Conservation (phyloP, 371 early-diverging fungal species). For the Entomophthora muscae region DNA sequence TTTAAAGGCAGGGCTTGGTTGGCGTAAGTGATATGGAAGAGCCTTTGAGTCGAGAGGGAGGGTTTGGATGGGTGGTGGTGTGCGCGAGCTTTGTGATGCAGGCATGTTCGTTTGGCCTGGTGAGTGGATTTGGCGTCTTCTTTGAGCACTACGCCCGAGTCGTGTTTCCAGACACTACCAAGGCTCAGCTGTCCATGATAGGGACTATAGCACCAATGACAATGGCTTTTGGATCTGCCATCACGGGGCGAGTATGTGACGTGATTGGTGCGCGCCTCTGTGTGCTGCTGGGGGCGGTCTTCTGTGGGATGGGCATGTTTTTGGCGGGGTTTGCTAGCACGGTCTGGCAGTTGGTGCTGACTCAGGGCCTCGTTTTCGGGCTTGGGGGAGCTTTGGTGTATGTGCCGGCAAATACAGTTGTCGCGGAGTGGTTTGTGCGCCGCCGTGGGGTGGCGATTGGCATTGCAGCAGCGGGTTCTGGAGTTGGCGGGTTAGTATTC, state of each 20-base stretch:
- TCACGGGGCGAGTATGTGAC: conserved; percentile 6
- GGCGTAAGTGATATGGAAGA: too few species aligned
- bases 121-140: conserved; percentile 7
- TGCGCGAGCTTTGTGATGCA: conserved; percentile 20
- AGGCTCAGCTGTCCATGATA: neutral
- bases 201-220: conserved; percentile 1
- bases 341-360: conserved; percentile 39
- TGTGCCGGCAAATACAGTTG: conserved; percentile 22
- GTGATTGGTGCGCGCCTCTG: neutral
- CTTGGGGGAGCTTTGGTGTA: conserved; percentile 38
- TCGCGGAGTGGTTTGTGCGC: conserved; percentile 52
- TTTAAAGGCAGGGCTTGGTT: too few species aligned
- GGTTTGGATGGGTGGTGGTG: conserved; percentile 24
- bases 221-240: conserved; percentile 3
- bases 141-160: neutral
- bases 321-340: conserved; percentile 2
- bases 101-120: conserved; percentile 11
- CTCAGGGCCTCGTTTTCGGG: conserved; percentile 50
- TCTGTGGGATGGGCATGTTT: neutral
- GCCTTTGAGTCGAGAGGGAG: too few species aligned
- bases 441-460: conserved; percentile 54
- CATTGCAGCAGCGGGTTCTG: conserved; percentile 53
- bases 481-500: conserved; percentile 48
- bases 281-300: neutral
- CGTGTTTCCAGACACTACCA: neutral